Conservation (phyloP, 2,329 filamentous ascomycete genomes). For the Knufia petricola region DNA sequence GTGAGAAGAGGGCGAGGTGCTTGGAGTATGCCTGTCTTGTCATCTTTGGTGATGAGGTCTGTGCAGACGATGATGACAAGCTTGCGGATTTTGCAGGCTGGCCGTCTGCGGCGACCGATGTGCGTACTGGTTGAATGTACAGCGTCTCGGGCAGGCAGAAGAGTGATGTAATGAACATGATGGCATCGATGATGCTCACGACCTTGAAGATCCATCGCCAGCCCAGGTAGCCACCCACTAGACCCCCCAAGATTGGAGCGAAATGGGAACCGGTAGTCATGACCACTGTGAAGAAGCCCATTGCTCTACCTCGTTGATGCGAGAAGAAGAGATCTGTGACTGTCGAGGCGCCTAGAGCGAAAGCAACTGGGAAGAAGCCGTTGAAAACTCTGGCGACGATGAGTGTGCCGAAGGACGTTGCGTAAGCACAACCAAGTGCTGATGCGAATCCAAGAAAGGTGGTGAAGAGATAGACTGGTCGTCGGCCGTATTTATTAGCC, state of each 20-base stretch:
- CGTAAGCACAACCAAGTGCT: conserved; percentile 23
- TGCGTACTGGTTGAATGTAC: conserved; percentile 17
- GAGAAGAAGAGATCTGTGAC: conserved; percentile 27
- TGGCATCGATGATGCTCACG: conserved; percentile 23
- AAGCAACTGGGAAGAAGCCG: conserved; percentile 25
- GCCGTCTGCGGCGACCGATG: background rate
- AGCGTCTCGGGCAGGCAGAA: conserved; percentile 27
- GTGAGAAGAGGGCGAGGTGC: conserved; percentile 16
- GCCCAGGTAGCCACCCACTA: conserved; percentile 18
- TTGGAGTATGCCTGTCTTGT: conserved; percentile 14
- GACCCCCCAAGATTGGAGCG: conserved; percentile 24
- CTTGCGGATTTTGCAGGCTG: too few species aligned
- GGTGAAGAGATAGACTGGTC: conserved; percentile 27
- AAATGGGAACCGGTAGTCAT: conserved; percentile 25
- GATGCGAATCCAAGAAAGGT: conserved; percentile 26
- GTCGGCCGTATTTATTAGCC: conserved; percentile 28
- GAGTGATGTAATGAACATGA: conserved; percentile 23
- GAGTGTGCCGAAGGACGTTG: conserved; percentile 13
- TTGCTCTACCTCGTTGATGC: conserved; percentile 25
- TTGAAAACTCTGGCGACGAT: conserved; percentile 24
- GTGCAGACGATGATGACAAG: background rate
- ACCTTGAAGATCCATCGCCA: conserved; percentile 25
- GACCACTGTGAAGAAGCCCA: conserved; percentile 26
- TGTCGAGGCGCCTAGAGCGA: conserved; percentile 26
- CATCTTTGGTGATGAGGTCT: background rate